Conservation (phyloP, 2,329 filamentous ascomycete genomes). For the Microdochium bolleyi region DNA sequence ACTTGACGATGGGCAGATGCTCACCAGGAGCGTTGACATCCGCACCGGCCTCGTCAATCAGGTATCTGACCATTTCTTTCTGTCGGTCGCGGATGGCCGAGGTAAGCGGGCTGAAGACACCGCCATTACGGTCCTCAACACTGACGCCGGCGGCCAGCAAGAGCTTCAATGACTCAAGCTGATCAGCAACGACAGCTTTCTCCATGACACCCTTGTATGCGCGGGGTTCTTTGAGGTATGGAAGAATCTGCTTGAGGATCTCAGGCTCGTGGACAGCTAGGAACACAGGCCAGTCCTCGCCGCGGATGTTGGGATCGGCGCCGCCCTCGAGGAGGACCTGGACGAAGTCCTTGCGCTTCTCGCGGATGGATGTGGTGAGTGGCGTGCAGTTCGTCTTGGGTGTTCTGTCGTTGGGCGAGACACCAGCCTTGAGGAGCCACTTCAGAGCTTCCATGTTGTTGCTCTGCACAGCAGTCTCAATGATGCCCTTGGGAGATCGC, state of each 20-base stretch:
- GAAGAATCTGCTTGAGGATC: conserved; percentile 51
- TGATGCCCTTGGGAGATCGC: conserved; percentile 52
- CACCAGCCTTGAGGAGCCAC: conserved; percentile 52
- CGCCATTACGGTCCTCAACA: conserved; percentile 65
- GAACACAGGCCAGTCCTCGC: conserved; percentile 63
- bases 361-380: conserved; percentile 57
- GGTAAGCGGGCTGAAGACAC: conserved; percentile 63
- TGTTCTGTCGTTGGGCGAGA: conserved; percentile 52
- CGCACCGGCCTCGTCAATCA: conserved; percentile 53
- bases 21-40: conserved; percentile 62
- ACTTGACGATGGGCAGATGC: conserved; percentile 64
- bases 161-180: conserved; percentile 60
- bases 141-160: conserved; percentile 56
- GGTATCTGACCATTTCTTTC: conserved; percentile 51
- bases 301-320: conserved; percentile 54
- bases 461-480: conserved; percentile 54
- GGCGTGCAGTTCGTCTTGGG: conserved; percentile 48
- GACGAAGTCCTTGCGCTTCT: conserved; percentile 50
- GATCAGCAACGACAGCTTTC: conserved; percentile 57
- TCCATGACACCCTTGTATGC: conserved; percentile 61
- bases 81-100: conserved; percentile 58
- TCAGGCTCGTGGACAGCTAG: conserved; percentile 57
- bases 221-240: conserved; percentile 47
- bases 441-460: conserved; percentile 53
- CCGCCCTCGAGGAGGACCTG: conserved; percentile 49